phyloP scores from a whole-genome alignment of 805 yeast genomes.

The Candida mattraensis region DNA sequence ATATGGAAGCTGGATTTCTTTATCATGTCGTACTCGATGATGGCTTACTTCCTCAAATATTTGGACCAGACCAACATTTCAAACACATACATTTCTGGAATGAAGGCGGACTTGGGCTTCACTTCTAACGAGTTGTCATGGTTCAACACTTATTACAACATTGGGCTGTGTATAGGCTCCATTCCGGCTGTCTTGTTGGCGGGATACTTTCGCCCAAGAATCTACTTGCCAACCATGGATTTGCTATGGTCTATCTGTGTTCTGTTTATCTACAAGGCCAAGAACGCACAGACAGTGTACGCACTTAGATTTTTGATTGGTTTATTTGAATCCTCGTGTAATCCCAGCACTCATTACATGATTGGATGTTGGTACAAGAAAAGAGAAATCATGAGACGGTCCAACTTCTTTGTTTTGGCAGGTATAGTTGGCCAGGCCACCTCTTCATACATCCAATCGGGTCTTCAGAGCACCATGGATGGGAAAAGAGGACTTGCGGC shows the following conservation, averaged over 20 bases:
- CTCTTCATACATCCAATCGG: conserved; percentile 61
- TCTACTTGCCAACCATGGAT: conserved; percentile 47
- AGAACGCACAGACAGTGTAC: conserved; percentile 49
- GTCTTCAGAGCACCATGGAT: conserved; percentile 45
- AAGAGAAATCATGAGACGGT: conserved; percentile 57
- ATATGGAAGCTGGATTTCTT: conserved; percentile 23
- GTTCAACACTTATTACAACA: conserved; percentile 28
- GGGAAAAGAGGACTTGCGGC: conserved; percentile 56
- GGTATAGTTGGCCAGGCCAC: conserved; percentile 62
- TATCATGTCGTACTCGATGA: conserved; percentile 38
- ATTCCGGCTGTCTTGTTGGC: conserved; percentile 54
- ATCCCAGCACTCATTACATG: conserved; percentile 37
- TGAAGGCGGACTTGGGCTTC: conserved; percentile 47
- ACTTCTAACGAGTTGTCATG: conserved; percentile 24
- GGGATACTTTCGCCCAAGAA: conserved; percentile 43
- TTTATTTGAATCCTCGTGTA: conserved; percentile 42
- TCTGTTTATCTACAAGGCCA: conserved; percentile 28
- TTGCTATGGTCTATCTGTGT: conserved; percentile 50
- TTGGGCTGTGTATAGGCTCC: conserved; percentile 61
- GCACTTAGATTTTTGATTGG: conserved; percentile 63
- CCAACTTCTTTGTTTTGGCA: conserved; percentile 60
- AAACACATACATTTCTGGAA: conserved; percentile 66
- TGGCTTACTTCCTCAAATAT: conserved; percentile 39
- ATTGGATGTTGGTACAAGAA: conserved; percentile 57
- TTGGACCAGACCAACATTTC: conserved; percentile 56